Evolutionary conservation across 208 protist genomes (phyloP).

Genomic region (Crithidia thermophila): DNA sequence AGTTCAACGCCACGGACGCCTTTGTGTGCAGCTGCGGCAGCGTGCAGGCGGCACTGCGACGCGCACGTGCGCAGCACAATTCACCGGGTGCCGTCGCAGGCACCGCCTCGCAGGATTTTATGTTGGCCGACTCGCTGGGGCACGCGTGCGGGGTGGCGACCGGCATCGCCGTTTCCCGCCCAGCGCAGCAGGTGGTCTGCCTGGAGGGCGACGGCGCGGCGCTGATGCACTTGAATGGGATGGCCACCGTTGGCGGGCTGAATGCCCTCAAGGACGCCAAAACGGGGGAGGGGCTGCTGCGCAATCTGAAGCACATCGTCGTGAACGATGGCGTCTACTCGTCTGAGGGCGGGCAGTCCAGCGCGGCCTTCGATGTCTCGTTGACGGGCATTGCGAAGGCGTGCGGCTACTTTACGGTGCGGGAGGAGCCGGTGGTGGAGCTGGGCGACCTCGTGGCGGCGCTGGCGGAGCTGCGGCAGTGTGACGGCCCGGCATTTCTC

Average conservation of each 20-base stretch:
- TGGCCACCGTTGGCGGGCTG: slow-evolving; percentile 50
- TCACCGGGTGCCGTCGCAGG: not conserved
- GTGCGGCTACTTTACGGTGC: slow-evolving; percentile 70
- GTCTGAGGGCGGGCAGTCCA: slow-evolving; percentile 74
- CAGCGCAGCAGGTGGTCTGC: slow-evolving; percentile 65
- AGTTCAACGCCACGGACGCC: slow-evolving; percentile 55
- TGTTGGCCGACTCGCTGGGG: slow-evolving; percentile 79
- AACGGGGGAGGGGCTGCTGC: slow-evolving; percentile 35
- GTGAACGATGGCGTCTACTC: slow-evolving; percentile 90
- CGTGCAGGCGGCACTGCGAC: slow-evolving; percentile 30
- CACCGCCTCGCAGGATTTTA: slow-evolving; percentile 57
- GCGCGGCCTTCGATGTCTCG: slow-evolving; percentile 60
- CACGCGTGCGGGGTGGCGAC: slow-evolving; percentile 66
- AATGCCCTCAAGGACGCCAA: slow-evolving; percentile 26
- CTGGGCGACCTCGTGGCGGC: slow-evolving; percentile 62
- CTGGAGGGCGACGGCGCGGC: slow-evolving; percentile 87
- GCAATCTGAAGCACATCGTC: slow-evolving; percentile 87
- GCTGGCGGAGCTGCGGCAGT: slow-evolving; percentile 52
- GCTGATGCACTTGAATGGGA: slow-evolving; percentile 77
- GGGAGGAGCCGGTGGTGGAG: slow-evolving; percentile 62
- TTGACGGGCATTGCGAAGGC: slow-evolving; percentile 81
- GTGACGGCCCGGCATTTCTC: slow-evolving; percentile 78
- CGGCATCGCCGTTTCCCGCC: slow-evolving; percentile 70
- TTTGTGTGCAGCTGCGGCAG: slow-evolving; percentile 75
- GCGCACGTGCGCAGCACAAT: not conserved